Percentiles rank a stretch among this genome's conserved stretches.
These are phyloP conservation scores for Aspergillus sp. DNA, from an alignment of 2,329 filamentous ascomycete genomes.

Conservation along the genomic window DNA sequence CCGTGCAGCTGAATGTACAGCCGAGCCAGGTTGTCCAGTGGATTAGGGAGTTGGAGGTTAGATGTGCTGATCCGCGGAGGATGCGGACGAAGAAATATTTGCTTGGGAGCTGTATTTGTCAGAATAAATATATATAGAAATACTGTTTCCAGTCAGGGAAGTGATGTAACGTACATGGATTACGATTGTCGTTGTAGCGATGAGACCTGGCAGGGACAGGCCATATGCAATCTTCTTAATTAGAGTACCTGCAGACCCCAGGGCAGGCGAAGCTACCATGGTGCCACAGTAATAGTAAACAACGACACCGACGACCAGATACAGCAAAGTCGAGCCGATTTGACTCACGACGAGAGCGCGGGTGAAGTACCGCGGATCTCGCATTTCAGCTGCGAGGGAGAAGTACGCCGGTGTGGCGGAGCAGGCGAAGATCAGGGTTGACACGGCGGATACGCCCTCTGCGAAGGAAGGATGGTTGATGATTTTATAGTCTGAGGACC, in stretches of 20 bases:
- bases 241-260: slow-evolving; percentile 45
- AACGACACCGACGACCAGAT: slow-evolving; percentile 37
- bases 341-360: slow-evolving; percentile 34
- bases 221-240: slow-evolving; percentile 51
- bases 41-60: slow-evolving; percentile 20
- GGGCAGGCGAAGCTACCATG: slow-evolving; percentile 48
- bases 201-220: slow-evolving; percentile 33
- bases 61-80: slow-evolving; percentile 23
- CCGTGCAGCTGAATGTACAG: slow-evolving; percentile 20
- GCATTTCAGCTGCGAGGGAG: slow-evolving; percentile 41
- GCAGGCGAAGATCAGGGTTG: slow-evolving; percentile 31
- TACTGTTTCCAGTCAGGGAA: no score
- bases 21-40: slow-evolving; percentile 27
- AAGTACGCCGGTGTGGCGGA: slow-evolving; percentile 33
- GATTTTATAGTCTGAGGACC: slow-evolving; percentile 29
- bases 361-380: slow-evolving; percentile 31
- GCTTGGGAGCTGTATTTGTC: slow-evolving; percentile 13
- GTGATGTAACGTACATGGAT: slow-evolving; percentile 25
- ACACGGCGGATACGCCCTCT: slow-evolving; percentile 29
- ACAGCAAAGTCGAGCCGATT: slow-evolving; percentile 28
- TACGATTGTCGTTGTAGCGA: slow-evolving; percentile 25
- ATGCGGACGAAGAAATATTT: slow-evolving; percentile 25
- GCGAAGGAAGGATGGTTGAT: slow-evolving; percentile 25
- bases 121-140: no score
- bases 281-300: slow-evolving; percentile 50